Percentiles rank a stretch among this genome's conserved stretches.
Evolutionary conservation across 495 filamentous ascomycete genomes (phyloP).

Genomic region (Beverwykella pulmonaria): DNA sequence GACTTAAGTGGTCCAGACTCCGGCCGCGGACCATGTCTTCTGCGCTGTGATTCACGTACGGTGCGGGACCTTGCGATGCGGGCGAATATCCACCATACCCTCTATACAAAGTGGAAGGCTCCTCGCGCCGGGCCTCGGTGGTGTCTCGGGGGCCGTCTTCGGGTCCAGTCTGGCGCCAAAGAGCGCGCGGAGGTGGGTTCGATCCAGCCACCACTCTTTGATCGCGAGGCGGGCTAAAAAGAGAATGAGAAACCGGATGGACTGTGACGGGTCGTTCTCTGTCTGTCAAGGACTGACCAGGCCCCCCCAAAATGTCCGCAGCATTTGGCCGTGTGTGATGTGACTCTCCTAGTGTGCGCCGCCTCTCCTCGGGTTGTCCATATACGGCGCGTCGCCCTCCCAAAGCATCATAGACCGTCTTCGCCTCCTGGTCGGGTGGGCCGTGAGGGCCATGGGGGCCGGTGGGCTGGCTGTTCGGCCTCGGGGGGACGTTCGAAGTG

Average conservation of each 20-base stretch:
- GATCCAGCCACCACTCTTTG: neutral
- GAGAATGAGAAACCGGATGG: conserved; percentile 39
- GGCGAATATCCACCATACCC: conserved; percentile 26
- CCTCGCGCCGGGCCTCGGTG: conserved; percentile 25
- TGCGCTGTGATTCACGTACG: conserved; percentile 5
- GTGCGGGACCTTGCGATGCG: conserved; percentile 17
- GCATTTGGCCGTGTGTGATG: conserved; percentile 32
- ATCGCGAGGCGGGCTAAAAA: conserved; percentile 39
- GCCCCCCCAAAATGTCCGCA: conserved; percentile 20
- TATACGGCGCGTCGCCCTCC: conserved; percentile 18
- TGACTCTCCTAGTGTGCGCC: conserved; percentile 35
- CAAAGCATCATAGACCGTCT: conserved; percentile 8
- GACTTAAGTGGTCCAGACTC: conserved; percentile 26
- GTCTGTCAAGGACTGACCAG: conserved; percentile 7
- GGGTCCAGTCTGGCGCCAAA: conserved; percentile 20
- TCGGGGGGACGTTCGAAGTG: conserved; percentile 27
- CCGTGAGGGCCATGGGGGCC: conserved; percentile 22
- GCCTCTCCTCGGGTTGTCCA: conserved; percentile 25
- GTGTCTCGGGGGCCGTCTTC: conserved; percentile 26
- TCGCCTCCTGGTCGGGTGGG: conserved; percentile 16
- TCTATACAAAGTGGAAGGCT: conserved; percentile 23
- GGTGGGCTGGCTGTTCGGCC: conserved; percentile 41
- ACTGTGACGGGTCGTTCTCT: conserved; percentile 39
- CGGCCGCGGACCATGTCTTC: conserved; percentile 35
- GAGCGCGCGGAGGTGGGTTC: neutral